Evolutionary conservation across 2,329 filamentous ascomycete species (phyloP).

Genomic region (Cladobotryum protrusum): DNA sequence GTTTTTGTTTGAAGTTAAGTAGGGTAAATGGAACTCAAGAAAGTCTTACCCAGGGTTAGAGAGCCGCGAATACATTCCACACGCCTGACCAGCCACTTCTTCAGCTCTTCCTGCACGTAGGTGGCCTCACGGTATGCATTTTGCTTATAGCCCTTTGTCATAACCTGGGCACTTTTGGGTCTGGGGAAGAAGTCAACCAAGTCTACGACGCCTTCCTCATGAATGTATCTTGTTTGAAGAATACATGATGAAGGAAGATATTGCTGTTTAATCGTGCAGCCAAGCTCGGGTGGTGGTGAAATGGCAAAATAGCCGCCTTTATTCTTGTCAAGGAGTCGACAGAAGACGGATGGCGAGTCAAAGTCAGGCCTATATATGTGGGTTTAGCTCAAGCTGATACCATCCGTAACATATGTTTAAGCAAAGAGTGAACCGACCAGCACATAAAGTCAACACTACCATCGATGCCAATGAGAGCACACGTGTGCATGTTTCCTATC

Average conservation of each 20-base stretch:
- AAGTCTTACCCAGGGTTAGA: slow-evolving; percentile 48
- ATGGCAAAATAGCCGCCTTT: slow-evolving; percentile 71
- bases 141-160: slow-evolving; percentile 41
- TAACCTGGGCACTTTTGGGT: slow-evolving; percentile 52
- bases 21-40: background rate
- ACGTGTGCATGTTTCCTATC: slow-evolving; percentile 76
- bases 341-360: slow-evolving; percentile 71
- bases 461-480: slow-evolving; percentile 67
- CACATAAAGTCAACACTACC: slow-evolving; percentile 74
- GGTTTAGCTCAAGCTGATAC: background rate
- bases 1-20: too few species aligned
- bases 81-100: slow-evolving; percentile 64
- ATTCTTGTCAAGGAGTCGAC: slow-evolving; percentile 65
- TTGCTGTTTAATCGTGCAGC: slow-evolving; percentile 67
- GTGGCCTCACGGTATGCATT: slow-evolving; percentile 49
- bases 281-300: slow-evolving; percentile 42
- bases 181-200: slow-evolving; percentile 71
- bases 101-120: slow-evolving; percentile 54
- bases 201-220: slow-evolving; percentile 68
- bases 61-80: slow-evolving; percentile 66
- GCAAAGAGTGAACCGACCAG: slow-evolving; percentile 44
- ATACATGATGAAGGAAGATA: slow-evolving; percentile 72
- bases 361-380: slow-evolving; percentile 58
- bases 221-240: slow-evolving; percentile 69
- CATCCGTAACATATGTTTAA: too few species aligned